Base-by-base conservation (phyloP, 495 filamentous ascomycete genomes). In the Evansstolkia leycettana region DNA sequence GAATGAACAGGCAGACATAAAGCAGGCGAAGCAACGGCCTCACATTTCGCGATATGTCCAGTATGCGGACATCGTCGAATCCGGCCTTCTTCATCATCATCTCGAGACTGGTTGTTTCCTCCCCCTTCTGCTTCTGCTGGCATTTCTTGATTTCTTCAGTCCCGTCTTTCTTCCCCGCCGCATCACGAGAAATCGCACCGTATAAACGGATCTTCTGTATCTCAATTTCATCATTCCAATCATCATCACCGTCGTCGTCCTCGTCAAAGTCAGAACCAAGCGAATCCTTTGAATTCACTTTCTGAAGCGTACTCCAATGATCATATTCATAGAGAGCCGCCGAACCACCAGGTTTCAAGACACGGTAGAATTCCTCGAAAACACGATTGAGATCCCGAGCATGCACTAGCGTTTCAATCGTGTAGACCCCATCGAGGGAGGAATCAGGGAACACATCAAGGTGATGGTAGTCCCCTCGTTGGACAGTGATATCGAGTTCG, bases 401-500 rank as follows among this genome's bases (percentile, higher is more conserved):
- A 45, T 76, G 71, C 9, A 74, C 72, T 17, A 75, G 60, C 0
- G 71, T 76, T 42, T 76, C 72, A 58, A 74, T 73, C 1, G 70
- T 74, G 42, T 75, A 76, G 31, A 67, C 46, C n/a, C 71, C 73
- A 35, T 74, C 66, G 28, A 70, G 57, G 0, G 59, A 64, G 7
- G 41, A 46, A 26, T 42, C 33, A 5, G 40, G 29, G 23, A 69
- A 50, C 5, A 36, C 31, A 4, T 65, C 47, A 1, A 76, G 57
- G 39, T 74, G 52, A 43, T 75, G 70, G 46, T 75, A 76, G 47
- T 76, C 67, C 40, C 58, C 65, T 37, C 52, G 55, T 9, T 48
- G 47, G 9, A 66, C 62, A 3, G 47, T 48, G 9, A 75, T 38
- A 12, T 31, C 26, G 19, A 60, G 42, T 2, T 74, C 43, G 7